A percentile compares a stretch with the other conserved stretches of the same genome.
Evolutionary conservation across 2,329 filamentous ascomycete species (phyloP).

Genomic region (Ceratocystis huliohia): DNA sequence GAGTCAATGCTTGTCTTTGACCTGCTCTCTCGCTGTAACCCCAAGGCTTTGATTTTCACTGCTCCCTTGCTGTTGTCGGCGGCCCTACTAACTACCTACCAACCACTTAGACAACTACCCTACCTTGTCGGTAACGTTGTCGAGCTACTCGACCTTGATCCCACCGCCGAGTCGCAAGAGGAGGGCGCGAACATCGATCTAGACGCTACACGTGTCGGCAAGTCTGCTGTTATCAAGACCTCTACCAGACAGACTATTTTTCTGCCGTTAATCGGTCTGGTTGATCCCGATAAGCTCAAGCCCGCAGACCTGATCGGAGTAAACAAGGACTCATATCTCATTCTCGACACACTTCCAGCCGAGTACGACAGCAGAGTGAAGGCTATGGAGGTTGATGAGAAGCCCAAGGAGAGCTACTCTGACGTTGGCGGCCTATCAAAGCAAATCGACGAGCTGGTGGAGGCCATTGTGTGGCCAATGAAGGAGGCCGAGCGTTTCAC

Average conservation of each 20-base stretch:
- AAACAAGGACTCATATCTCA: conserved; percentile 97
- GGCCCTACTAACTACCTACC: background rate
- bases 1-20: background rate
- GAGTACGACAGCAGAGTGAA: conserved; percentile 99
- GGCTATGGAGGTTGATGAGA: conserved; percentile 99
- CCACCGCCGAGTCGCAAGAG: conserved; percentile 87
- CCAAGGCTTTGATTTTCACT: too few relatives aligned
- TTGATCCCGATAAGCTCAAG: conserved; percentile 89
- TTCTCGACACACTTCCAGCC: conserved; percentile 88
- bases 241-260: conserved; percentile 98
- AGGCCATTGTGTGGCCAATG: conserved; percentile 99
- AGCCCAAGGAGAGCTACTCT: conserved; percentile 96
- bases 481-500: conserved; percentile 98
- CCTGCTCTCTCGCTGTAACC: background rate
- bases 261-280: conserved; percentile 87
- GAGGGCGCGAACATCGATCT: conserved; percentile 98
- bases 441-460: conserved; percentile 96
- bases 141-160: conserved; percentile 90
- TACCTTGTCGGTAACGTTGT: conserved; percentile 98
- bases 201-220: conserved; percentile 90
- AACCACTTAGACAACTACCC: conserved; percentile 66
- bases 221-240: conserved; percentile 98
- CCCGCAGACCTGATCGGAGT: conserved; percentile 94
- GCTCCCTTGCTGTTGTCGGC: too few relatives aligned
- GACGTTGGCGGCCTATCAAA: conserved; percentile 97